Evolutionary conservation across 345 rosid genomes (phyloP).

Genomic region (Euphorbia pulcherrima): DNA sequence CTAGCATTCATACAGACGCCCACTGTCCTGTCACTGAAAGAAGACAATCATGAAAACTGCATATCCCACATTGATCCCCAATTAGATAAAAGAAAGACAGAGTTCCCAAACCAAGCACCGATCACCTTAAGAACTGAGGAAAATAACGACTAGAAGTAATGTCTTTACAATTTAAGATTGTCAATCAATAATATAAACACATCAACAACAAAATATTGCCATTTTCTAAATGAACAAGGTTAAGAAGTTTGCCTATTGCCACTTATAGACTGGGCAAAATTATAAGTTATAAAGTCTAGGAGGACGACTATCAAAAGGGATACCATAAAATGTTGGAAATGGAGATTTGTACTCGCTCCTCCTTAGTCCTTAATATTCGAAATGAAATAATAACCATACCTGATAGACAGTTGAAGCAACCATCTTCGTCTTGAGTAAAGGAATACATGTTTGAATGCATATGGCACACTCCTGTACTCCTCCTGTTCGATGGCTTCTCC

Average conservation of each 20-base stretch:
- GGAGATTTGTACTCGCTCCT: no score
- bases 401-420: slow-evolving; percentile 52
- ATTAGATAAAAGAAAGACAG: background rate
- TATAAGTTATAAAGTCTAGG: background rate
- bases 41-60: background rate
- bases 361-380: no score
- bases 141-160: background rate
- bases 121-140: background rate
- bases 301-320: no score
- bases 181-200: background rate
- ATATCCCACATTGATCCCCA: background rate
- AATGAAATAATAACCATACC: slow-evolving; percentile 39
- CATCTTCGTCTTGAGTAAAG: slow-evolving; percentile 47
- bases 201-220: background rate
- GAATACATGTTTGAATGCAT: slow-evolving; percentile 47
- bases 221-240: background rate
- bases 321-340: no score
- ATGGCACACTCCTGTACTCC: slow-evolving; percentile 42
- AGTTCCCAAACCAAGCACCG: background rate
- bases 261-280: background rate
- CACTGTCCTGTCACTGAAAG: no score
- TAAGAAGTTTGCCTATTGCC: background rate
- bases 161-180: background rate
- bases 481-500: slow-evolving; percentile 35
- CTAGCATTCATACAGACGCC: background rate